These are phyloP conservation scores for Claviceps sp. DNA, from an alignment of 2,329 filamentous ascomycete genomes.

Conservation along the genomic window DNA sequence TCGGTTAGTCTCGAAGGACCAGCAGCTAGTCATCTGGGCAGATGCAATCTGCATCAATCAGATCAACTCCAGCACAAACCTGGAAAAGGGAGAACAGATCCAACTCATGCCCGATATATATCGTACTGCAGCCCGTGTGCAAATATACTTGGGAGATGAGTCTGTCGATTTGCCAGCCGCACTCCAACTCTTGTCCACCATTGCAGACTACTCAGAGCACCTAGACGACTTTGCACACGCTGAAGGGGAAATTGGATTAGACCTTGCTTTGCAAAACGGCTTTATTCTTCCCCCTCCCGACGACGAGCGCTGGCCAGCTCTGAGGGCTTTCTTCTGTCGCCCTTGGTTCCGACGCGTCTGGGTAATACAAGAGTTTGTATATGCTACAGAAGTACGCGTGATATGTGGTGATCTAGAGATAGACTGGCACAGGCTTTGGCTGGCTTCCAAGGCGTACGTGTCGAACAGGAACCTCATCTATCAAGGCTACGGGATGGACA, in stretches of 20 bases:
- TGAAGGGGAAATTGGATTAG: conserved; percentile 3
- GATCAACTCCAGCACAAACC: conserved; percentile 2
- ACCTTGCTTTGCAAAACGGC: conserved; percentile 3
- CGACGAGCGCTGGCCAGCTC: conserved; percentile 5
- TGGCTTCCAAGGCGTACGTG: conserved; percentile 7
- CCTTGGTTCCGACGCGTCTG: conserved; percentile 9
- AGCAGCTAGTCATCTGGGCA: conserved; percentile 6
- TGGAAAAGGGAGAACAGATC: conserved; percentile 7
- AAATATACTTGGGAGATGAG: conserved; percentile 5
- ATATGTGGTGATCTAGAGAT: conserved; percentile 5
- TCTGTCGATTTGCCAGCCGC: conserved; percentile 4
- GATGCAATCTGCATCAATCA: conserved; percentile 11
- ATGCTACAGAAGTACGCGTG: conserved; percentile 5
- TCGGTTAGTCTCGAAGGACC: conserved; percentile 1
- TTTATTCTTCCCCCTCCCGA: conserved; percentile 2
- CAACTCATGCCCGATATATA: conserved; percentile 8
- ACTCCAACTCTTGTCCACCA: conserved; percentile 1
- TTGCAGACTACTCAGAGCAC: conserved; percentile 6
- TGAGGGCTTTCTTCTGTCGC: conserved; percentile 6
- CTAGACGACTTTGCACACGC: conserved; percentile 3
- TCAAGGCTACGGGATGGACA: conserved; percentile 1
- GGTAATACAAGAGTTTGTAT: conserved; percentile 9
- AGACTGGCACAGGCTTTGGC: conserved; percentile 6
- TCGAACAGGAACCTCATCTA: conserved; percentile 6
- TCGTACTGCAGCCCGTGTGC: conserved; percentile 4